phyloP scores from a whole-genome alignment of 169 alveolate species.

The Prorocentrum cordatum region DNA sequence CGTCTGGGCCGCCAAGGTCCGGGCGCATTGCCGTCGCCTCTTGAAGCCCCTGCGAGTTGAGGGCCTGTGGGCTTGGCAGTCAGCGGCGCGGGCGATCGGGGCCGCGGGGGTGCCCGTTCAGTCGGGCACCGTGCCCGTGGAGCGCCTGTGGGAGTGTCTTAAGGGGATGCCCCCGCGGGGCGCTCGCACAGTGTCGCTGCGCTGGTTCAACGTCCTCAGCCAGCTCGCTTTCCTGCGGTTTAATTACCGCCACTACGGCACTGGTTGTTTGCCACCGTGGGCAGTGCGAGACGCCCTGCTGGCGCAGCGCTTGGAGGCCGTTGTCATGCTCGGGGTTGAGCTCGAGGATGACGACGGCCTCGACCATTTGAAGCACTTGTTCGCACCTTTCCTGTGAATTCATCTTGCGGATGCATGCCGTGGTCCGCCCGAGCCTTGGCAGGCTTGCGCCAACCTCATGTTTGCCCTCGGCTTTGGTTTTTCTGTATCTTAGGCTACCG shows the following conservation, averaged over 20 bases:
- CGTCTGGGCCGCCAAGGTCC: neutral
- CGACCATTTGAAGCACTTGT: too few species aligned
- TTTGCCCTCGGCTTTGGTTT: too few species aligned
- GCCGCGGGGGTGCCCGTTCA: neutral
- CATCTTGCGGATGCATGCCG: too few species aligned
- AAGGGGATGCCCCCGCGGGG: neutral
- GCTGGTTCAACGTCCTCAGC: neutral
- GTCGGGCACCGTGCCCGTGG: neutral
- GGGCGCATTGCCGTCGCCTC: neutral
- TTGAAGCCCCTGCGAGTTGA: neutral
- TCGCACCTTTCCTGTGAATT: too few species aligned
- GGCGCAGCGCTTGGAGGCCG: too few species aligned
- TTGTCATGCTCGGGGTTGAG: too few species aligned
- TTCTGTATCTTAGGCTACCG: too few species aligned
- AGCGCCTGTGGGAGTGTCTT: neutral
- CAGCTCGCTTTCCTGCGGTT: neutral
- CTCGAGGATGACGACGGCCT: too few species aligned
- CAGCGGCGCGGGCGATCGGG: neutral
- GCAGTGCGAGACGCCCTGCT: too few species aligned
- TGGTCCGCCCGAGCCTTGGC: too few species aligned
- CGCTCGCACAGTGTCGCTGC: neutral
- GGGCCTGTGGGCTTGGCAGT: neutral
- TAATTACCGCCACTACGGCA: neutral
- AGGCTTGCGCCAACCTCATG: too few species aligned
- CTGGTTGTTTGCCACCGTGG: too few species aligned